These are phyloP conservation scores for Solanum gracilifrons DNA, from an alignment of 257 asterid species.

Conservation along the genomic window DNA sequence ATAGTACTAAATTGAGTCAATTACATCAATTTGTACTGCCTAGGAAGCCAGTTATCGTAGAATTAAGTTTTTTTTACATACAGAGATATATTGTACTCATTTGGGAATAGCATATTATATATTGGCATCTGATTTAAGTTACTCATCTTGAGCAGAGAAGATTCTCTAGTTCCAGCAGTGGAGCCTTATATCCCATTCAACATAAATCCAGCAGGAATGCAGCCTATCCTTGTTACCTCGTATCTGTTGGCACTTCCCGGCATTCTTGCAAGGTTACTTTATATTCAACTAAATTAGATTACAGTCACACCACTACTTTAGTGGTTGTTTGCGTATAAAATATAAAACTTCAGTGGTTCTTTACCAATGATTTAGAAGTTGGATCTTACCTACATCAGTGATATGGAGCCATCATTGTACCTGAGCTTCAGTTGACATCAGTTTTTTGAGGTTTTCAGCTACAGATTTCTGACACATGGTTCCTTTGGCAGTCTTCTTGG, in stretches of 20 bases:
- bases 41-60: background rate
- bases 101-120: background rate
- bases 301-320: background rate
- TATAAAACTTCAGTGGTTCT: background rate
- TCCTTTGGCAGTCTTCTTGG: slow-evolving; percentile 55
- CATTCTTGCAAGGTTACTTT: slow-evolving; percentile 66
- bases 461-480: slow-evolving; percentile 9
- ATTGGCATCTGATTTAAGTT: background rate
- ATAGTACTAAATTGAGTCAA: background rate
- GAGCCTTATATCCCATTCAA: slow-evolving; percentile 98
- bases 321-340: background rate
- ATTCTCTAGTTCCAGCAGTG: slow-evolving; percentile 78
- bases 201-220: slow-evolving; percentile 99
- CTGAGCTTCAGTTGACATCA: background rate
- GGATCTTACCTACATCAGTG: background rate
- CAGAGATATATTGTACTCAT: background rate
- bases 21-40: background rate
- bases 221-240: slow-evolving; percentile 87
- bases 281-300: background rate
- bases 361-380: background rate
- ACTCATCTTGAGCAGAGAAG: slow-evolving; percentile 50
- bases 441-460: background rate
- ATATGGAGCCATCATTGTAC: background rate
- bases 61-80: background rate
- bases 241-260: slow-evolving; percentile 94